phyloP scores from a whole-genome alignment of 257 asterid genomes.

The Fraxinus pennsylvanica region DNA sequence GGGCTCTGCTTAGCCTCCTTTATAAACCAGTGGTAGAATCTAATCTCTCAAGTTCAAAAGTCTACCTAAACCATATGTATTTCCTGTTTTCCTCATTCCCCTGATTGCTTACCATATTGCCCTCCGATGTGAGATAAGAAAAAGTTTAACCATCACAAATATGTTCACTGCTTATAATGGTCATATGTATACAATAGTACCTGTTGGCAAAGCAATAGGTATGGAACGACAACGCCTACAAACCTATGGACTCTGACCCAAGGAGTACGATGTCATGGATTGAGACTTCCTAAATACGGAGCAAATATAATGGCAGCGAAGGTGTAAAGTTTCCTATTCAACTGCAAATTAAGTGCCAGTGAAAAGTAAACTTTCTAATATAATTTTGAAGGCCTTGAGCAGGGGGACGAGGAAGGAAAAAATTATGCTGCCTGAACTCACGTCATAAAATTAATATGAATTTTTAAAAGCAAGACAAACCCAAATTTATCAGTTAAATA shows the following conservation, averaged over 20 bases:
- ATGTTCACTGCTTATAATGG: not conserved
- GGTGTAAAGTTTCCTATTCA: not conserved
- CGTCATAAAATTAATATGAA: not conserved
- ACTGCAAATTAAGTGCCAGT: not conserved
- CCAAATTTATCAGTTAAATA: conserved; percentile 14
- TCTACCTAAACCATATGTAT: not conserved
- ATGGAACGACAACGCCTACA: not conserved
- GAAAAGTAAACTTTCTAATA: not conserved
- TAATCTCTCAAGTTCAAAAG: not conserved
- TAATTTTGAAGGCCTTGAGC: not conserved
- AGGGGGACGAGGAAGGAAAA: not conserved
- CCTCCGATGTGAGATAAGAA: not conserved
- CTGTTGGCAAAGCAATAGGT: not conserved
- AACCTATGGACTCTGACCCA: too few relatives aligned
- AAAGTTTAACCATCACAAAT: not conserved
- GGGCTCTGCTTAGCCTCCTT: not conserved
- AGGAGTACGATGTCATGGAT: too few relatives aligned
- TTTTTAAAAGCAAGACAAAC: not conserved
- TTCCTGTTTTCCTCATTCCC: not conserved
- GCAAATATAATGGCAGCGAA: not conserved
- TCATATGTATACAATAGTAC: not conserved
- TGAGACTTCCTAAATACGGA: too few relatives aligned
- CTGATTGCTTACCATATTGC: not conserved
- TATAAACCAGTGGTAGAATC: not conserved
- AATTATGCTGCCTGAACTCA: not conserved